Evolutionary conservation across 1,284 basidiomycete species (phyloP), one percentile per base, ranked within the genome.

Genomic region (Ceraceosorus guamensis): DNA sequence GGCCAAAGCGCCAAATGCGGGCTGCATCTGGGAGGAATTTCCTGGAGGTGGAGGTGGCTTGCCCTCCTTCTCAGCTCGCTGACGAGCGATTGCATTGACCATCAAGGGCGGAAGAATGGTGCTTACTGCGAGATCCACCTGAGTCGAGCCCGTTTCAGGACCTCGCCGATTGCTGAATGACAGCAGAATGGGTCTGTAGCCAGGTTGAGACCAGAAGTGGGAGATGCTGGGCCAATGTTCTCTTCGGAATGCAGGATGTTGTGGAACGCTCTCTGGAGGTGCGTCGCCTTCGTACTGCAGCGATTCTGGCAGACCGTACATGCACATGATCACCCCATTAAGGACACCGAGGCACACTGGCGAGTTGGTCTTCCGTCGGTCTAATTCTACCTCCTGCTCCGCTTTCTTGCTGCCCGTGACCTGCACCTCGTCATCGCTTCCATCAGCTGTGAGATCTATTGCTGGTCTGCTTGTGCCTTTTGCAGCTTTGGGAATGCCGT

Each of bases 321-420:
- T 65, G 55, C 67, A 67, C 24, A 72, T 56, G 24, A 76, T 67
- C 10, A 62, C 60, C 13, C 67, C 65, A 18, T 59, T 50, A 34
- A 76, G 58, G 43, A 71, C 45, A 11, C 73, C 73, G 0, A 72
- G 57, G 50, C 73, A 76, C 24, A 75, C 68, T 52, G 68, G 54
- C 6, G 60, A 62, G 41, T 66, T 61, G 8, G 59, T 62, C 41
- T 54, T 55, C 45, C 56, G 46, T 35, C 66, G 58, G 34, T 68
- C 62, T 35, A 64, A 55, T 47, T 60, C 54, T 49, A 67, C 53
- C 30, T 63, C 64, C 13, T 53, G 49, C 31, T 52, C 32, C 7
- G 61, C 46, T 4, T 53, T 41, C 41, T 63, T 62, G 7, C 30
- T 48, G n/a, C 30, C 32, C 11, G 46, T 37, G n/a, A 57, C 24